These are phyloP conservation scores for Penstemon barbatus DNA, from an alignment of 257 asterid genomes.

Conservation along the genomic window DNA sequence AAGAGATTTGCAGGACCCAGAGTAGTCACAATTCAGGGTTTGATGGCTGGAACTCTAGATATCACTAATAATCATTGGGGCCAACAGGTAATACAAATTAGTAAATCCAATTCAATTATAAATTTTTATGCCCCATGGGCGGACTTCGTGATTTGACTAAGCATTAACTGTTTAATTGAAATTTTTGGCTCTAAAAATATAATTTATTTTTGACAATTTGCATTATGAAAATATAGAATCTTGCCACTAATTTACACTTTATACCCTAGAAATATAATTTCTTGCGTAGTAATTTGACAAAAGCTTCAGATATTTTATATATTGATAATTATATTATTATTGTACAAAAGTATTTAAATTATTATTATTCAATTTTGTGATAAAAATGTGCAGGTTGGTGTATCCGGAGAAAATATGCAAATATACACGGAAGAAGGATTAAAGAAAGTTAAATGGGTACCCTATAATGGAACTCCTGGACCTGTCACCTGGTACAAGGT, in stretches of 20 bases:
- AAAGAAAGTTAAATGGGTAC: conserved; percentile 55
- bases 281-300: too few relatives aligned
- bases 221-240: too few relatives aligned
- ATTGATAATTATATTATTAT: too few relatives aligned
- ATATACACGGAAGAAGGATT: conserved; percentile 65
- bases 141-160: too few relatives aligned
- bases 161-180: too few relatives aligned
- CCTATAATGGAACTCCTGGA: conserved; percentile 31
- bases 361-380: background rate
- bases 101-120: too few relatives aligned
- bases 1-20: conserved; percentile 87
- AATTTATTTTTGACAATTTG: too few relatives aligned
- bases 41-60: conserved; percentile 90
- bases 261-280: too few relatives aligned
- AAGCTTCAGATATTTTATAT: too few relatives aligned
- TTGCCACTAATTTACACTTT: too few relatives aligned
- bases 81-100: conserved; percentile 47
- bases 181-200: too few relatives aligned
- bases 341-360: background rate
- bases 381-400: conserved; percentile 50
- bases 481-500: conserved; percentile 97
- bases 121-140: too few relatives aligned
- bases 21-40: conserved; percentile 67
- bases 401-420: conserved; percentile 56
- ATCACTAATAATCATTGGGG: conserved; percentile 67